Evolutionary conservation across 257 asterid genomes (phyloP), one percentile per base, ranked within the genome.

Genomic region (Solanum lycopersicoides): DNA sequence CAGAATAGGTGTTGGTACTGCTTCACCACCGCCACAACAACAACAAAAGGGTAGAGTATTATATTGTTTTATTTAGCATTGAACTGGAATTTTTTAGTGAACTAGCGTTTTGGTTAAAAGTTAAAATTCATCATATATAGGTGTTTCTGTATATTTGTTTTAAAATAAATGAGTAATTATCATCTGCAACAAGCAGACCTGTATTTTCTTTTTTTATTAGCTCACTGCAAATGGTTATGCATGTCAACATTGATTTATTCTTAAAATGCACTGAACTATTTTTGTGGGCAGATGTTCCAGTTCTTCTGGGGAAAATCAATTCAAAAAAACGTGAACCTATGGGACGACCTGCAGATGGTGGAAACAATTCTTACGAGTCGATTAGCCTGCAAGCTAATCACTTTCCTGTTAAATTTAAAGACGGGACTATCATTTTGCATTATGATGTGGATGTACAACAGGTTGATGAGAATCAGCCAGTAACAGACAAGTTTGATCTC

Each of bases 311-410:
- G 41, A 42, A 85, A 5, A 59, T 59, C 12, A 59, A 87, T 56
- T 21, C 75, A 42, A 82, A 69, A 6, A 91, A 86, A 84, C 65
- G 83, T 82, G 83, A 88, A 76, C 93, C 96, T 20, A 87, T 93
- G 0, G 89, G 63, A 86, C 91, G 98, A 83, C 98, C 98, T 28
- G 95, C 30, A 28, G 30, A 92, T 68, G 6, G 3, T 39, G 98
- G 97, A 56, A 88, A 86, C 23, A 83, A 88, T 20, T 85, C 89
- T 75, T 72, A 86, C 23, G 85, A 89, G 85, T 3, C 85, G 3
- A 56, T 94, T 60, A 80, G 59, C 45, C 95, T 95, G 47, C 89
- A 90, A 25, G 96, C 90, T 65, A 95, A 95, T 86, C 98, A 95
- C 89, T 95, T 95, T 73, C 92, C 88, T 0, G 91, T 95, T 25